Evolutionary conservation across 805 yeast genomes (phyloP), one percentile per base, ranked within the genome.

Genomic region (Metschnikowia lochheadii): DNA sequence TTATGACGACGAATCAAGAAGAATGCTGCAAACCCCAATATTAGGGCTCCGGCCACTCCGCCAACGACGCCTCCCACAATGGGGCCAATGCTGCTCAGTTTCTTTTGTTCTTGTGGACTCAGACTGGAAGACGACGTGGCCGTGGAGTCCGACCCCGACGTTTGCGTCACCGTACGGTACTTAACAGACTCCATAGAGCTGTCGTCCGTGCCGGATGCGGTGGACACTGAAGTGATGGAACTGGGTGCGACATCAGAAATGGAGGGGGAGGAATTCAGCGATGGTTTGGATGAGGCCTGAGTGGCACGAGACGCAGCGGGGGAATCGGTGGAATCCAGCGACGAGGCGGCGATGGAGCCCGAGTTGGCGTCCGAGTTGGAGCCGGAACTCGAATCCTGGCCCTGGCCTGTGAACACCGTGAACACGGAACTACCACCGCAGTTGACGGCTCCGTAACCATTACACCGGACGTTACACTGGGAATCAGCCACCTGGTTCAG

Each of bases 11-110:
- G 68, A 18, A 72, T 36, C 43, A 70, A 57, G 56, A 70, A 69
- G 56, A 72, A 66, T 7, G 63, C 53, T 0, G 56, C 55, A 6
- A 56, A 58, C 1, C 56, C 63, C 18, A 70, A 54, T 3, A 67
- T 48, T 5, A 59, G 58, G 3, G 67, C 38, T 1, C 64, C 78
- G 0, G 63, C 71, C 6, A 72, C 49, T 10, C 77, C 78, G 14
- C 78, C 78, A 2, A 73, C 76, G 1, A 73, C 77, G 7, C 78
- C 78, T 14, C 78, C 78, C 2, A 64, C 76, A 36, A 74, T 72
- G 60, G 78, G 73, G 23, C 70, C 77, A 8, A 63, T 59, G 44
- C 68, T 63, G 58, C 63, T 56, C 63, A 60, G 65, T 60, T 66
- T 66, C 31, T 56, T 52, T 7, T 39, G 15, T n/a, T 33, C 23